Evolutionary conservation across 2,329 filamentous ascomycete species (phyloP).

Genomic region (Pseudogymnoascus sp.): DNA sequence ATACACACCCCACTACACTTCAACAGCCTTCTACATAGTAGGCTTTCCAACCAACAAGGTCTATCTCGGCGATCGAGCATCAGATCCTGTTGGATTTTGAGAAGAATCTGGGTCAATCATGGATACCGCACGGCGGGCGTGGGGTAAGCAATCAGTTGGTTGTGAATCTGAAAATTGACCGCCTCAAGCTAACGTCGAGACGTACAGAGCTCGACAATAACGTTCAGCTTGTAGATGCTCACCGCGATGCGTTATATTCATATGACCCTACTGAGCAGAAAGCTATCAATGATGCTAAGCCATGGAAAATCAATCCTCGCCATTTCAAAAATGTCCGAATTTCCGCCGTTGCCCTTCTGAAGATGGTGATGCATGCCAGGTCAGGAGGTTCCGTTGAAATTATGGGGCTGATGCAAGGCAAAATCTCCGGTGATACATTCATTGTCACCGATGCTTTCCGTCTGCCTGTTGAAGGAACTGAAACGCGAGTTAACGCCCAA

Average conservation of each 20-base stretch:
- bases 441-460: conserved; percentile 92
- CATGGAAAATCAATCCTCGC: conserved; percentile 70
- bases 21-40: conserved; percentile 1
- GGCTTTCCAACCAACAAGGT: neutral
- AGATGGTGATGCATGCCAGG: conserved; percentile 99
- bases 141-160: conserved; percentile 40
- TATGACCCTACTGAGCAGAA: conserved; percentile 66
- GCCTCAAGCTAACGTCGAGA: conserved; percentile 21
- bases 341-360: conserved; percentile 85
- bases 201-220: conserved; percentile 76
- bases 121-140: conserved; percentile 50
- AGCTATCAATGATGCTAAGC: conserved; percentile 51
- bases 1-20: neutral
- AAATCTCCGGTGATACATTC: conserved; percentile 74
- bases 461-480: conserved; percentile 93
- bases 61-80: neutral
- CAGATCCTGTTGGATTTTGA: neutral
- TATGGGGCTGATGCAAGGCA: conserved; percentile 98
- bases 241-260: conserved; percentile 83
- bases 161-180: conserved; percentile 15
- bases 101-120: conserved; percentile 26
- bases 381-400: conserved; percentile 86
- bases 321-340: conserved; percentile 94
- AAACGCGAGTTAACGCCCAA: conserved; percentile 93
- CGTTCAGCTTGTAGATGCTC: conserved; percentile 72